A percentile compares a stretch with the other conserved stretches of the same genome.
Conservation (phyloP, 306 rosid genomes). For the Leucaena leucocephala region DNA sequence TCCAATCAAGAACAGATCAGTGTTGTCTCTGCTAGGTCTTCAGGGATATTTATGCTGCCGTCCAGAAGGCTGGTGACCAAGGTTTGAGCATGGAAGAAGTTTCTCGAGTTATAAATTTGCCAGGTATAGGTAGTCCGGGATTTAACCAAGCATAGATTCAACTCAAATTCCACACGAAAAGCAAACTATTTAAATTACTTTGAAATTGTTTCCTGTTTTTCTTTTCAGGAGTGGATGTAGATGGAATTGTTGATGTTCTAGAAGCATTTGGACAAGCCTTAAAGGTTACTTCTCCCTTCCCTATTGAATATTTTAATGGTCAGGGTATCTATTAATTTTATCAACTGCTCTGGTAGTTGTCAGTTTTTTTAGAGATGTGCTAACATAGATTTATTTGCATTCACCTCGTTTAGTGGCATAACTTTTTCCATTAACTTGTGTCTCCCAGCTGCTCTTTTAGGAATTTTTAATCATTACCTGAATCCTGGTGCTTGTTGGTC, state of each 20-base stretch:
- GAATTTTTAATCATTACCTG: too few species aligned
- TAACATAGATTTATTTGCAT: not conserved
- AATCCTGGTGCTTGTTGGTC: not conserved
- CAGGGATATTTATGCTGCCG: slow-evolving; percentile 65
- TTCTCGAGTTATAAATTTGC: slow-evolving; percentile 57
- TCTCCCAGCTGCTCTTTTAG: not conserved
- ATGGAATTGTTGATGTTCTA: slow-evolving; percentile 70
- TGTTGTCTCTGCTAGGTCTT: slow-evolving; percentile 60
- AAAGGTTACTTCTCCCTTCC: slow-evolving; percentile 59
- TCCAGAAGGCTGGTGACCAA: slow-evolving; percentile 88
- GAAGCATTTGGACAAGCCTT: slow-evolving; percentile 70
- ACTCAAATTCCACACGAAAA: slow-evolving; percentile 17
- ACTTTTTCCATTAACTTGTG: not conserved
- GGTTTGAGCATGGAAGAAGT: slow-evolving; percentile 84
- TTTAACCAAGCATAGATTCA: slow-evolving; percentile 23
- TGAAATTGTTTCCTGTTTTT: slow-evolving; percentile 31
- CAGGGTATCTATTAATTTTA: slow-evolving; percentile 14
- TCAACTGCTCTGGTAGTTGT: slow-evolving; percentile 18
- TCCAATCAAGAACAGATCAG: slow-evolving; percentile 49
- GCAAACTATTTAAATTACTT: slow-evolving; percentile 7
- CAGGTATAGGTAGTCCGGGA: slow-evolving; percentile 55
- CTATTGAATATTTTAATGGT: slow-evolving; percentile 16
- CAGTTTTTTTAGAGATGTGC: not conserved
- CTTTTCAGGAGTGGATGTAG: slow-evolving; percentile 63
- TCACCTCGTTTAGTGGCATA: slow-evolving; percentile 2